A percentile compares a stretch with the other conserved stretches of the same genome.
Evolutionary conservation across 1,139 yeast genomes (phyloP).

Genomic region (Barnettozyma hawaiiensis): DNA sequence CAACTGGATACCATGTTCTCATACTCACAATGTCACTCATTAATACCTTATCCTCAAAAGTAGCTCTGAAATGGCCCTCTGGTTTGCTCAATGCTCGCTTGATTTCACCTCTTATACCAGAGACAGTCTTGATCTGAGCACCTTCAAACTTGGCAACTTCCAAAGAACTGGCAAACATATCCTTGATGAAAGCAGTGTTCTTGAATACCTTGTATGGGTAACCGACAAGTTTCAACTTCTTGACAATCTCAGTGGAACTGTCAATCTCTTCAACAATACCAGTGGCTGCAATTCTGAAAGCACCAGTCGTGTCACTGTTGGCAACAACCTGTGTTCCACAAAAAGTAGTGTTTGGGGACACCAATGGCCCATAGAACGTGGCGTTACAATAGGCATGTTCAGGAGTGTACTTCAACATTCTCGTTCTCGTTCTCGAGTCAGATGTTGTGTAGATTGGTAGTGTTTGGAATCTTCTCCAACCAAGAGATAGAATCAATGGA

Average conservation of each 20-base stretch:
- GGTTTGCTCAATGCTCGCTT: slow-evolving; percentile 92
- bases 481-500: slow-evolving; percentile 87
- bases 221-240: slow-evolving; percentile 92
- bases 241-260: slow-evolving; percentile 83
- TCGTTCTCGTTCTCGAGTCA: slow-evolving; percentile 93
- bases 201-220: slow-evolving; percentile 89
- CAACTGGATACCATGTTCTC: slow-evolving; percentile 96
- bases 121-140: slow-evolving; percentile 91
- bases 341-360: slow-evolving; percentile 95
- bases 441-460: slow-evolving; percentile 93
- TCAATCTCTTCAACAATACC: slow-evolving; percentile 94
- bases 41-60: slow-evolving; percentile 91
- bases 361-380: slow-evolving; percentile 93
- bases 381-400: slow-evolving; percentile 97
- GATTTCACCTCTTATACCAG: slow-evolving; percentile 96
- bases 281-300: slow-evolving; percentile 95
- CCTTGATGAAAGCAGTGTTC: slow-evolving; percentile 95
- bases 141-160: slow-evolving; percentile 99
- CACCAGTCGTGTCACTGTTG: slow-evolving; percentile 75
- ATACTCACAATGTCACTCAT: slow-evolving; percentile 84
- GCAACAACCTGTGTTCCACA: slow-evolving; percentile 92
- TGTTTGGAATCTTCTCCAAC: slow-evolving; percentile 98
- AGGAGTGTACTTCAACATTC: slow-evolving; percentile 97
- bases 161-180: slow-evolving; percentile 87
- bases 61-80: slow-evolving; percentile 97